phyloP scores from a whole-genome alignment of 2,329 filamentous ascomycete genomes.

The Zasmidium cellare region DNA sequence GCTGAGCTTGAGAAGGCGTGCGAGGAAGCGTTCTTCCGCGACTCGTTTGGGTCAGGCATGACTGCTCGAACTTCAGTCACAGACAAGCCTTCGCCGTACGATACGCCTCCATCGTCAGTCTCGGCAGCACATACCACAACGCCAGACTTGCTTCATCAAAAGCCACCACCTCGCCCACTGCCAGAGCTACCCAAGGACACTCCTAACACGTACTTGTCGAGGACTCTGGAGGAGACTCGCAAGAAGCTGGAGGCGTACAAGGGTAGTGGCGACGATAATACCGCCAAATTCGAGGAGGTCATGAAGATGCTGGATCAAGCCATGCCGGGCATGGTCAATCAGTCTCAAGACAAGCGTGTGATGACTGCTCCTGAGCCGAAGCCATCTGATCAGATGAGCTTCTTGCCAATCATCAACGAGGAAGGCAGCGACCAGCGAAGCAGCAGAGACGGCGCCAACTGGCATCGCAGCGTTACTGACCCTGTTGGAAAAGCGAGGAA shows the following conservation, averaged over 20 bases:
- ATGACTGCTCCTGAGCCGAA: constrained; percentile 47
- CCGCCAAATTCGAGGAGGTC: constrained; percentile 59
- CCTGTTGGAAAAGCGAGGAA: constrained; percentile 36
- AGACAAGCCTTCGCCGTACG: constrained; percentile 25
- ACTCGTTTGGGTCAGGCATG: constrained; percentile 55
- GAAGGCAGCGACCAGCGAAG: constrained; percentile 40
- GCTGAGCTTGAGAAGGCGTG: constrained; percentile 84
- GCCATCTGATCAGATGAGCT: constrained; percentile 31
- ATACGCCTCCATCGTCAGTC: constrained; percentile 42
- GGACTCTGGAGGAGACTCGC: constrained; percentile 59
- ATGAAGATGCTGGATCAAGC: constrained; percentile 48
- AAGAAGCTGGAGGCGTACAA: constrained; percentile 55
- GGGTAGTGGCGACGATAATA: constrained; percentile 47
- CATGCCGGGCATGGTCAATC: constrained; percentile 27
- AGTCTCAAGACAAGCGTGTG: constrained; percentile 37
- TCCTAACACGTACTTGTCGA: constrained; percentile 53
- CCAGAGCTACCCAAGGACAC: constrained; percentile 48
- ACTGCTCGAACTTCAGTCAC: constrained; percentile 43
- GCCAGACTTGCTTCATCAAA: constrained; percentile 24
- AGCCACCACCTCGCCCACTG: constrained; percentile 42
- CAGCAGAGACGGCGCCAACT: constrained; percentile 37
- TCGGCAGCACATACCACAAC: constrained; percentile 36
- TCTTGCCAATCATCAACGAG: constrained; percentile 55
- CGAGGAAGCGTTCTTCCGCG: constrained; percentile 85
- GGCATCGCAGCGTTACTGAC: constrained; percentile 44